Conservation (phyloP, 352 stramenopile species). For the Aphanomyces euteiches region DNA sequence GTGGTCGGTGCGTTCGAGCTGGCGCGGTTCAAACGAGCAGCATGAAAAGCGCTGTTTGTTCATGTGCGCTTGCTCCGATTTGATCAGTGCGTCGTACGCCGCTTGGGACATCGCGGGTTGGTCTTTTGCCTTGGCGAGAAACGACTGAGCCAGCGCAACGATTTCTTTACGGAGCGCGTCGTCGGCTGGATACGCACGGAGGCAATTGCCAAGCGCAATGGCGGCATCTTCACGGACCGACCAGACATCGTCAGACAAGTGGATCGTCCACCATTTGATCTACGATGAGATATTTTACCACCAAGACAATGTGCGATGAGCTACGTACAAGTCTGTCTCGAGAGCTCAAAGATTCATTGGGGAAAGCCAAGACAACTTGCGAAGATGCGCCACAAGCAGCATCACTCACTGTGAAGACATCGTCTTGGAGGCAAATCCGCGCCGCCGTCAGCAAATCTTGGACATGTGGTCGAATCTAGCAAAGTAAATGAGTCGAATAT, state of each 20-base stretch:
- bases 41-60: slow-evolving; percentile 94
- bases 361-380: slow-evolving; percentile 77
- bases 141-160: slow-evolving; percentile 56
- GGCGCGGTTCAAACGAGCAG: slow-evolving; percentile 92
- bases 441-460: slow-evolving; percentile 75
- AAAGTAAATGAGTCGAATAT: no score
- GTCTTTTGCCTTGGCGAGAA: slow-evolving; percentile 80
- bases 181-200: slow-evolving; percentile 88
- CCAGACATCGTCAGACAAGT: slow-evolving; percentile 97
- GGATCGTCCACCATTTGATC: slow-evolving; percentile 83
- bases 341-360: slow-evolving; percentile 83
- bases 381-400: slow-evolving; percentile 89
- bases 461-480: slow-evolving; percentile 49
- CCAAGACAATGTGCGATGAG: neutral
- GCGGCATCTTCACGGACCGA: slow-evolving; percentile 95
- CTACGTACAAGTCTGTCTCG: slow-evolving; percentile 80
- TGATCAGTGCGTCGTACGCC: slow-evolving; percentile 89
- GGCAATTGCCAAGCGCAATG: slow-evolving; percentile 90
- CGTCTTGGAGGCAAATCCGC: slow-evolving; percentile 95
- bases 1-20: slow-evolving; percentile 82
- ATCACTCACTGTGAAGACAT: slow-evolving; percentile 94
- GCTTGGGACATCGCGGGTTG: slow-evolving; percentile 90
- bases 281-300: slow-evolving; percentile 40
- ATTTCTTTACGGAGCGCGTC: slow-evolving; percentile 69
- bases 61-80: slow-evolving; percentile 88